Evolutionary conservation across 2,329 filamentous ascomycete genomes (phyloP).

Genomic region (Aotearoamyces nothofagi): DNA sequence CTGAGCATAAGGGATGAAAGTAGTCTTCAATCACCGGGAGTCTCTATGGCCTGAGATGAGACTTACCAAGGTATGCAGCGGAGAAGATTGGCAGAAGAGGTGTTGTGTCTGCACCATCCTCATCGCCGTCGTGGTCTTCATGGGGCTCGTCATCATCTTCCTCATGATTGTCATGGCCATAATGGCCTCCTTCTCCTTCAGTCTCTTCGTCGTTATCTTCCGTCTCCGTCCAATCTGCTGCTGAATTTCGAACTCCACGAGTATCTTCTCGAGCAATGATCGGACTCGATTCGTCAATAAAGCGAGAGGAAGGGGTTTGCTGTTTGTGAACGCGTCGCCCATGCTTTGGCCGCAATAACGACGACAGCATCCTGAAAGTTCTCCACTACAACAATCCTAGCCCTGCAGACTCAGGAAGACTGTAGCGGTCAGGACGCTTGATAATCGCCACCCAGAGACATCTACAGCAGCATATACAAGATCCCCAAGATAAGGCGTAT

Average conservation of each 20-base stretch:
- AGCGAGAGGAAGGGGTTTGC: constrained; percentile 19
- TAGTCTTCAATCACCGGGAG: no score
- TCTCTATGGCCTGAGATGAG: no score
- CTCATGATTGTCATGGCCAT: constrained; percentile 23
- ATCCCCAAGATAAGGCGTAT: no score
- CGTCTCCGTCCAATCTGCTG: constrained; percentile 49
- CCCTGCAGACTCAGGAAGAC: no score
- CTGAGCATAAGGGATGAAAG: no score
- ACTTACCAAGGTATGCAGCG: constrained; percentile 56
- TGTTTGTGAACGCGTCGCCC: constrained; percentile 14
- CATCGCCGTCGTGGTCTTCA: constrained; percentile 23
- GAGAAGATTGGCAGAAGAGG: constrained; percentile 67
- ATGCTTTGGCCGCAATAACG: constrained; percentile 20
- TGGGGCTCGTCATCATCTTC: constrained; percentile 24
- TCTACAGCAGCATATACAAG: no score
- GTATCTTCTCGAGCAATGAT: no score
- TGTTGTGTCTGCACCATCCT: constrained; percentile 23
- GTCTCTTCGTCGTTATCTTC: constrained; percentile 14
- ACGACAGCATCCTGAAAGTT: constrained; percentile 25
- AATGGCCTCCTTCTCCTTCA: constrained; percentile 17
- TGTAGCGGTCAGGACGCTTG: no score
- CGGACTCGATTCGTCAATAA: no score
- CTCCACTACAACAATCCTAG: no score
- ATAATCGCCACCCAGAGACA: no score
- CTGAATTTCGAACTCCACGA: constrained; percentile 27